Evolutionary conservation across 2,329 filamentous ascomycete species (phyloP).

Genomic region (Exophiala sideris): DNA sequence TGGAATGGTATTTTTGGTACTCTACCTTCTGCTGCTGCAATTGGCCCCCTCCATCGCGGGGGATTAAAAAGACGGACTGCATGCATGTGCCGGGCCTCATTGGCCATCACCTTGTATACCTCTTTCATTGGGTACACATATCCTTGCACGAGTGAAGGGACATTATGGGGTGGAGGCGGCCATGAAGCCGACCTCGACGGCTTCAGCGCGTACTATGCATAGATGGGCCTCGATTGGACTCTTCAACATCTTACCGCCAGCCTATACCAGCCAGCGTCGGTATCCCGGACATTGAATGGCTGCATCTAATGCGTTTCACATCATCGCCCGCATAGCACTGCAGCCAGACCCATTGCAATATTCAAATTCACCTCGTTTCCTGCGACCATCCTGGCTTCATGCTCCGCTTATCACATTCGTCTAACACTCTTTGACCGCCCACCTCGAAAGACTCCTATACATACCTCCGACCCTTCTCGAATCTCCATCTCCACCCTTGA

Average conservation of each 20-base stretch:
- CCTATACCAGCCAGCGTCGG: constrained; percentile 12
- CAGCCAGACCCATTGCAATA: constrained; percentile 16
- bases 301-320: constrained; percentile 20
- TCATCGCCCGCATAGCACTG: constrained; percentile 22
- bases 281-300: constrained; percentile 14
- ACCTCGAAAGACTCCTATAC: constrained; percentile 17
- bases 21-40: neutral
- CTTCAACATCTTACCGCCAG: constrained; percentile 19
- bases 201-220: constrained; percentile 25
- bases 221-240: constrained; percentile 17
- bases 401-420: constrained; percentile 23
- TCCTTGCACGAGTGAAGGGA: neutral
- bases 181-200: constrained; percentile 10
- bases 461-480: constrained; percentile 22
- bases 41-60: constrained; percentile 6
- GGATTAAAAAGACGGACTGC: constrained; percentile 3
- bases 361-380: constrained; percentile 12
- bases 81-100: constrained; percentile 5
- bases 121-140: constrained; percentile 1
- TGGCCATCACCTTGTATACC: constrained; percentile 3
- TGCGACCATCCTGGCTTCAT: constrained; percentile 6
- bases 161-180: constrained; percentile 11
- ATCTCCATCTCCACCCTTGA: constrained; percentile 23
- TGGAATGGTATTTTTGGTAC: constrained; percentile 24
- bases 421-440: constrained; percentile 19